phyloP scores from a whole-genome alignment of 108 stramenopile species.

The Skeletonema potamos region DNA sequence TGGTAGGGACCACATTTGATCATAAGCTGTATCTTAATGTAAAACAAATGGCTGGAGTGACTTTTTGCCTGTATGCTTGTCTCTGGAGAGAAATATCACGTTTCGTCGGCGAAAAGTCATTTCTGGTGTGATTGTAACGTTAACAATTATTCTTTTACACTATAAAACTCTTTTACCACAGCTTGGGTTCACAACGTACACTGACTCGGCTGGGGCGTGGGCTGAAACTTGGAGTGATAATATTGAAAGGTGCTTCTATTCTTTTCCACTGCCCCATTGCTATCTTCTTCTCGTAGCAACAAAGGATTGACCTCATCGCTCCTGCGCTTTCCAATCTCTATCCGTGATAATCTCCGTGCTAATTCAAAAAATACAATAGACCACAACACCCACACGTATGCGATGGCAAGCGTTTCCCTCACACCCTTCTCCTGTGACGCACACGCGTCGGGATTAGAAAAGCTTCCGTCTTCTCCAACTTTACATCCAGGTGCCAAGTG shows the following conservation, averaged over 20 bases:
- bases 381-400: slow-evolving; percentile 43
- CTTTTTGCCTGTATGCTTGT: no score
- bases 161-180: no score
- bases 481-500: slow-evolving; percentile 41
- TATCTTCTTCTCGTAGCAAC: background rate
- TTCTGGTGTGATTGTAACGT: no score
- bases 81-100: no score
- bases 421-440: slow-evolving; percentile 32
- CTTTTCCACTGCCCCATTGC: slow-evolving; percentile 1
- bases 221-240: slow-evolving; percentile 45
- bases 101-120: no score
- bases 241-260: slow-evolving; percentile 18
- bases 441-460: slow-evolving; percentile 34
- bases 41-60: no score
- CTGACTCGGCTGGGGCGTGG: background rate
- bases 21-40: no score
- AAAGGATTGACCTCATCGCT: slow-evolving; percentile 8
- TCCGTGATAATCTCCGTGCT: slow-evolving; percentile 33
- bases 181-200: no score
- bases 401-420: slow-evolving; percentile 37
- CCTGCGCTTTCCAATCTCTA: slow-evolving; percentile 18
- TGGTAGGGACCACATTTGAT: no score
- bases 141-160: no score
- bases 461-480: slow-evolving; percentile 32
- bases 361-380: slow-evolving; percentile 38